phyloP scores from a whole-genome alignment of 495 filamentous ascomycete species.

The Glarea lozoyensis region DNA sequence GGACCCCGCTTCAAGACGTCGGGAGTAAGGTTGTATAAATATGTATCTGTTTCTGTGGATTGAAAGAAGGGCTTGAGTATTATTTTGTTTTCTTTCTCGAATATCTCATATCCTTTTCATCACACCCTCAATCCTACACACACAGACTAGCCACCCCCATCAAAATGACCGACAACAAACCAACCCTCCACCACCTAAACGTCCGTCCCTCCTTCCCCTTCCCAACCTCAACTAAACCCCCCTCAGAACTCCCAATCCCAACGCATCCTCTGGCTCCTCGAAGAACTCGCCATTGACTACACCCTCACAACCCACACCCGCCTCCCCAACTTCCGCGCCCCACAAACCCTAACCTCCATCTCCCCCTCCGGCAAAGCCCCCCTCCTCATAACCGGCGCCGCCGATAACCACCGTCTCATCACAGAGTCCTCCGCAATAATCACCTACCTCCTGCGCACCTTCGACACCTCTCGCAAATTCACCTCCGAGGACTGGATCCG shows the following conservation, averaged over 20 bases:
- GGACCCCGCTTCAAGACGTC: no score
- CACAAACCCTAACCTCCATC: conserved; percentile 42
- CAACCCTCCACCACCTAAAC: conserved; percentile 20
- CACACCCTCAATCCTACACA: no score
- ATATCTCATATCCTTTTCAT: no score
- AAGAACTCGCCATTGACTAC: conserved; percentile 30
- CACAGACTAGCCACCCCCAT: no score
- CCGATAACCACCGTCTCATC: conserved; percentile 3
- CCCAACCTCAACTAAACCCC: background rate
- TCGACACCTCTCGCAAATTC: conserved; percentile 10
- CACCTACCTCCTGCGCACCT: conserved; percentile 15
- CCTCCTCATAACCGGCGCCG: conserved; percentile 45
- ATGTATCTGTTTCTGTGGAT: no score
- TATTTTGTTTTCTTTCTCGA: no score
- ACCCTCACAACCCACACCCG: conserved; percentile 17
- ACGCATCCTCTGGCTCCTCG: conserved; percentile 28
- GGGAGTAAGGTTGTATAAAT: no score
- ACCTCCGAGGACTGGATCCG: conserved; percentile 7
- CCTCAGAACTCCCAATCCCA: conserved; percentile 27
- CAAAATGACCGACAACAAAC: conserved; percentile 17
- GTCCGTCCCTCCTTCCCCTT: conserved; percentile 1
- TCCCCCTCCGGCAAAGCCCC: conserved; percentile 63
- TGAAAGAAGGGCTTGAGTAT: no score
- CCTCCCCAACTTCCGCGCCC: background rate
- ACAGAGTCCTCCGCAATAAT: conserved; percentile 13